Conservation (phyloP, 129 eudicot genomes). For the Solidago caesia region DNA sequence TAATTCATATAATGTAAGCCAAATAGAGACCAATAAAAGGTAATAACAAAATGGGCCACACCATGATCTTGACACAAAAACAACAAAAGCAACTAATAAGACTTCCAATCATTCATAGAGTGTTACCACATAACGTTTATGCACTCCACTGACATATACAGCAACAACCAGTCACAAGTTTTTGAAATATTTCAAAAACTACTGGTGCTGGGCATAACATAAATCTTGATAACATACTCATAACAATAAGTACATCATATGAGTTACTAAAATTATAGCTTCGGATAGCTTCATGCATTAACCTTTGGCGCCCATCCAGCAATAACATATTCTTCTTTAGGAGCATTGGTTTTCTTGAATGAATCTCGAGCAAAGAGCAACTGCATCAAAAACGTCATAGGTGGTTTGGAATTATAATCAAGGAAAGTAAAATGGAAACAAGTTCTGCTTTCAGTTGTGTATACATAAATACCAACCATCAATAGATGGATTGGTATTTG, state of each 20-base stretch:
- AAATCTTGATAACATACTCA: not conserved
- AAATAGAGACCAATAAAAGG: not conserved
- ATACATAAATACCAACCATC: no score
- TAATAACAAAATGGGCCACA: not conserved
- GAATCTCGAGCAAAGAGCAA: slow-evolving; percentile 56
- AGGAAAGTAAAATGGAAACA: not conserved
- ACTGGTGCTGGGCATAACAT: not conserved
- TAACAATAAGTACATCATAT: not conserved
- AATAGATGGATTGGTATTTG: no score
- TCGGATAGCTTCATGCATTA: not conserved
- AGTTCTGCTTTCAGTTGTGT: no score
- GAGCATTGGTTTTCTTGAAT: slow-evolving; percentile 61
- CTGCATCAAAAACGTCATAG: slow-evolving; percentile 36
- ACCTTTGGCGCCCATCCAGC: slow-evolving; percentile 38
- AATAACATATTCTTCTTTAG: slow-evolving; percentile 54
- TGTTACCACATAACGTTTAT: no score
- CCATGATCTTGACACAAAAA: not conserved
- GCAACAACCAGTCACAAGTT: not conserved
- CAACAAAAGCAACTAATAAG: not conserved
- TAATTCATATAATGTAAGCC: no score
- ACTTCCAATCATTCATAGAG: not conserved
- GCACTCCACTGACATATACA: not conserved
- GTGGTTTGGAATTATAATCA: not conserved
- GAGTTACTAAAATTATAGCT: not conserved
- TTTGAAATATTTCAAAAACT: not conserved